These are phyloP conservation scores for Sanchytrium tribonematis DNA, from an alignment of 371 early-diverging fungal genomes.

Conservation along the genomic window DNA sequence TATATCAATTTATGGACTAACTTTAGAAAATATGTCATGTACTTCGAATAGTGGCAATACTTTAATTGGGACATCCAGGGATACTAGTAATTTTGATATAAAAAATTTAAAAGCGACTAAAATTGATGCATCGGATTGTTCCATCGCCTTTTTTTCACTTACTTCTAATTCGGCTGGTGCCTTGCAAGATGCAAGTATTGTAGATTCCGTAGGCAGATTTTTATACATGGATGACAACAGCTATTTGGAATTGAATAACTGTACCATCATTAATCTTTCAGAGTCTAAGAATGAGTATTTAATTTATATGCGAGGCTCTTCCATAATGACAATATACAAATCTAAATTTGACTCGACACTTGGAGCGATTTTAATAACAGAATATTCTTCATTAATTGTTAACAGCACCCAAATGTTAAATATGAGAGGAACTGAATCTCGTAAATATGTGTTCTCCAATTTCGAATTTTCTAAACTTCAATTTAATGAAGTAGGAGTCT, in stretches of 20 bases:
- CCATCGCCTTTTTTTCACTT: background rate
- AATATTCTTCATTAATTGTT: background rate
- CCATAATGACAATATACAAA: background rate
- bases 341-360: background rate
- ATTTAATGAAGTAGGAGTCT: no score
- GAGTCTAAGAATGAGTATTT: background rate
- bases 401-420: background rate
- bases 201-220: background rate
- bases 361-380: background rate
- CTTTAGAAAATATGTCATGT: background rate
- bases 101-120: background rate
- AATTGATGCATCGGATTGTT: background rate
- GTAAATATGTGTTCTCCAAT: background rate
- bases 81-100: background rate
- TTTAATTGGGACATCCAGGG: background rate
- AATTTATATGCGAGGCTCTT: background rate
- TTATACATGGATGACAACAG: background rate
- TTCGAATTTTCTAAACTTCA: background rate
- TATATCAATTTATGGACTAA: background rate
- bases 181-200: background rate
- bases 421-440: background rate
- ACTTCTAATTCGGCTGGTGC: background rate
- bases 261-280: background rate
- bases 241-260: background rate
- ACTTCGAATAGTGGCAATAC: background rate